Conservation (phyloP, 2,329 filamentous ascomycete species). For the Fusarium nurragi region DNA sequence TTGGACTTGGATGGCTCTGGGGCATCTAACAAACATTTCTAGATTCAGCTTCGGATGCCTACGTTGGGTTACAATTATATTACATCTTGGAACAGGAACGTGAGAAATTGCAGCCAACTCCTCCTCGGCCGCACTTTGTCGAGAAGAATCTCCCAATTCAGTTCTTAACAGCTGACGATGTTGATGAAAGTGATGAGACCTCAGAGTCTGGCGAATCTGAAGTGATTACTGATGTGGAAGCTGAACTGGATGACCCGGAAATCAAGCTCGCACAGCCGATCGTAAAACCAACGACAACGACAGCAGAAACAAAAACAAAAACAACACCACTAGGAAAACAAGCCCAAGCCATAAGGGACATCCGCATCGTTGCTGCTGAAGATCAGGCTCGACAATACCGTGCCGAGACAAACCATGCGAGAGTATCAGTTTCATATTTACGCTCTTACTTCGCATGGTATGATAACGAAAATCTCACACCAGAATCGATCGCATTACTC, state of each 20-base stretch:
- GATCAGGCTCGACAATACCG: conserved; percentile 51
- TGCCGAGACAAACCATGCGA: conserved; percentile 39
- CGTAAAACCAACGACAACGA: background rate
- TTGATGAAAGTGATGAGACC: conserved; percentile 47
- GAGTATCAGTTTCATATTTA: conserved; percentile 51
- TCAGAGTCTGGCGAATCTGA: conserved; percentile 42
- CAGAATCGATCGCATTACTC: conserved; percentile 61
- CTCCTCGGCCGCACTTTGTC: conserved; percentile 73
- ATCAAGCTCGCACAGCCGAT: background rate
- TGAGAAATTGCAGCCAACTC: conserved; percentile 71
- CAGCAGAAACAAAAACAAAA: background rate
- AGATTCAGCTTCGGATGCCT: conserved; percentile 86
- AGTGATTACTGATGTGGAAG: conserved; percentile 22
- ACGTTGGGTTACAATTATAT: conserved; percentile 79
- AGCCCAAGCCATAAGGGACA: conserved; percentile 45
- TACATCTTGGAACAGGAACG: conserved; percentile 76
- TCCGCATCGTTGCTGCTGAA: conserved; percentile 57
- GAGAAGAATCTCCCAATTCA: conserved; percentile 74
- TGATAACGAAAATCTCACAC: conserved; percentile 57
- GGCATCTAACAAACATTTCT: conserved; percentile 1
- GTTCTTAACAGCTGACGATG: conserved; percentile 49
- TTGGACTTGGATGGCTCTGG: background rate
- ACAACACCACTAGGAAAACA: background rate
- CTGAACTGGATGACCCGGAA: background rate
- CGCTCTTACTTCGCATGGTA: conserved; percentile 74